phyloP scores from a whole-genome alignment of 2,329 filamentous ascomycete species.

The Fusarium sp. region DNA sequence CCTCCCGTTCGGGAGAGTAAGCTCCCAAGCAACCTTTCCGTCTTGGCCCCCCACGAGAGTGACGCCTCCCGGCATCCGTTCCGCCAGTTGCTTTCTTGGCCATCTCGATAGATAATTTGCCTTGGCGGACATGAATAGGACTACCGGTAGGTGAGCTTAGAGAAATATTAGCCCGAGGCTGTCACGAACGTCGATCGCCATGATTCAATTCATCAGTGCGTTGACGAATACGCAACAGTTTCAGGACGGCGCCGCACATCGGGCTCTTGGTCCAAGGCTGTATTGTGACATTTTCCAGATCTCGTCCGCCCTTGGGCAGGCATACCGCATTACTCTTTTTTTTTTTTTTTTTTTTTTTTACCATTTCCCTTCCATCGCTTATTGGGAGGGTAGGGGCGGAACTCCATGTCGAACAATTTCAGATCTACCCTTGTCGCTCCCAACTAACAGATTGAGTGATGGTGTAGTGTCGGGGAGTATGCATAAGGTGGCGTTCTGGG shows the following conservation, averaged over 20 bases:
- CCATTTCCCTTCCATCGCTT: neutral
- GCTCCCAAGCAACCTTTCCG: constrained; percentile 12
- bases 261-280: constrained; percentile 3
- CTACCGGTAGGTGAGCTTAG: neutral
- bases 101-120: constrained; percentile 21
- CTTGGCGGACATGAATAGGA: neutral
- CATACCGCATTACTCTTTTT: neutral
- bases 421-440: constrained; percentile 38
- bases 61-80: constrained; percentile 16
- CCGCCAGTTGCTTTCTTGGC: constrained; percentile 9
- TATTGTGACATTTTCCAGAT: constrained; percentile 21
- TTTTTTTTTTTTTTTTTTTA: neutral
- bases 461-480: constrained; percentile 42
- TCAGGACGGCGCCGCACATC: constrained; percentile 10
- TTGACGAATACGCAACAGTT: constrained; percentile 41
- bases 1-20: constrained; percentile 15
- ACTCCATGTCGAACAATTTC: constrained; percentile 25
- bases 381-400: constrained; percentile 16
- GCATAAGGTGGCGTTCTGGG: constrained; percentile 27
- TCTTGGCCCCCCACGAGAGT: constrained; percentile 35
- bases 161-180: neutral
- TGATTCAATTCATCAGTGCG: constrained; percentile 27
- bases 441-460: constrained; percentile 31
- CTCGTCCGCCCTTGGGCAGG: constrained; percentile 21
- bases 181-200: constrained; percentile 21